Evolutionary conservation across 1,284 basidiomycete genomes (phyloP).

Genomic region (Puccinia triticina): DNA sequence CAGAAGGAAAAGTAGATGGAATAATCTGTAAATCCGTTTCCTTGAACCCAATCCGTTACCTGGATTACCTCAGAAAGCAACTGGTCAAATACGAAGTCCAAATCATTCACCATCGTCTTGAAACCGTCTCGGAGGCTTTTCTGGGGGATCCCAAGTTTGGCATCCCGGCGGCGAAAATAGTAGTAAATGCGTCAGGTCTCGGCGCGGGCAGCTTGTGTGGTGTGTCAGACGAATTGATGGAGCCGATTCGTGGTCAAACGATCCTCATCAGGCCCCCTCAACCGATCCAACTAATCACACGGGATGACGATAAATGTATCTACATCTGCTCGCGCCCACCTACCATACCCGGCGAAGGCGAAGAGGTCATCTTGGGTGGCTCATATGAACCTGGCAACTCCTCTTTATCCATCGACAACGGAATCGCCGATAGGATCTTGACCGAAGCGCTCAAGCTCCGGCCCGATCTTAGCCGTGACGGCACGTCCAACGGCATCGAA

Average conservation of each 20-base stretch:
- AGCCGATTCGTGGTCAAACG: constrained; percentile 44
- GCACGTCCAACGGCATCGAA: constrained; percentile 58
- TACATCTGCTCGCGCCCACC: constrained; percentile 40
- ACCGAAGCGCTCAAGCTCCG: constrained; percentile 8
- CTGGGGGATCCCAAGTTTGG: background rate
- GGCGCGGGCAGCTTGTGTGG: constrained; percentile 18
- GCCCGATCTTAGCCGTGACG: constrained; percentile 38
- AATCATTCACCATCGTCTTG: constrained; percentile 40
- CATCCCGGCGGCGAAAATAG: constrained; percentile 18
- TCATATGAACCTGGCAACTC: constrained; percentile 26
- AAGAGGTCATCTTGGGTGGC: constrained; percentile 44
- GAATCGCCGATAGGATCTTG: constrained; percentile 20
- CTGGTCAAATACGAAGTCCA: background rate
- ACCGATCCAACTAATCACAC: constrained; percentile 16
- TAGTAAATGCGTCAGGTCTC: constrained; percentile 44
- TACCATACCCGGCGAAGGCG: background rate
- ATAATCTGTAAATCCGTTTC: constrained; percentile 29
- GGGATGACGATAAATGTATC: background rate
- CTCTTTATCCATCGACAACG: constrained; percentile 9
- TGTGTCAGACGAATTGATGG: constrained; percentile 23
- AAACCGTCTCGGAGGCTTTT: constrained; percentile 37
- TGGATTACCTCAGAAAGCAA: constrained; percentile 24
- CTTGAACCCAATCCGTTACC: constrained; percentile 33
- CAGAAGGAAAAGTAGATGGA: constrained; percentile 21
- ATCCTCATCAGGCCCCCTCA: constrained; percentile 26